A percentile compares a stretch with the other conserved stretches of the same genome.
These are phyloP conservation scores for Leccinum pellstonianum DNA, from an alignment of 768 basidiomycete genomes.

Conservation along the genomic window DNA sequence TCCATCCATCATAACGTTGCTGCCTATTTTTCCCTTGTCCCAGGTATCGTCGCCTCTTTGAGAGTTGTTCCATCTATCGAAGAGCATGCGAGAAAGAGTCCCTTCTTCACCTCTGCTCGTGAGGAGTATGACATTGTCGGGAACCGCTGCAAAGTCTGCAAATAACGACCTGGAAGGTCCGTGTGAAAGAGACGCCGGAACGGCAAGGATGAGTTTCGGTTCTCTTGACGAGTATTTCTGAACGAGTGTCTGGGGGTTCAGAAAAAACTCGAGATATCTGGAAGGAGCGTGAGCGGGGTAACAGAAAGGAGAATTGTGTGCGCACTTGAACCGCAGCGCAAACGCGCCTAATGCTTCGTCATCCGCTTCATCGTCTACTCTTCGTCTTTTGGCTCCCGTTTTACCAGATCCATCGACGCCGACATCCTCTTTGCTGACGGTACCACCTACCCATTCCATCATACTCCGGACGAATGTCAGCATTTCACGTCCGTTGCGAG, in stretches of 20 bases:
- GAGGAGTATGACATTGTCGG: constrained; percentile 85
- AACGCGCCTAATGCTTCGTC: constrained; percentile 85
- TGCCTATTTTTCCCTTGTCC: constrained; percentile 88
- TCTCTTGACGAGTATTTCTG: constrained; percentile 82
- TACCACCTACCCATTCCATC: constrained; percentile 99
- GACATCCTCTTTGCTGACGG: constrained; percentile 88
- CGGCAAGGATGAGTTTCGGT: constrained; percentile 91
- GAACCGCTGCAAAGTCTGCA: constrained; percentile 76
- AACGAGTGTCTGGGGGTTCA: constrained; percentile 74
- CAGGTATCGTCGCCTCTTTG: constrained; percentile 83
- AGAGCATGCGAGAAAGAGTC: constrained; percentile 75
- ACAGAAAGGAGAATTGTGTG: background rate
- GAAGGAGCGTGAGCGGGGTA: constrained; percentile 3
- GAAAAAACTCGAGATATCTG: constrained; percentile 92
- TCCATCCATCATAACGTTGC: constrained; percentile 79
- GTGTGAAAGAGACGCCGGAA: constrained; percentile 90
- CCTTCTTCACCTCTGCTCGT: constrained; percentile 78
- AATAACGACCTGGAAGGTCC: constrained; percentile 89
- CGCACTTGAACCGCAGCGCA: constrained; percentile 85
- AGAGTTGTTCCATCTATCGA: constrained; percentile 80
- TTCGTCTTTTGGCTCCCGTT: constrained; percentile 50
- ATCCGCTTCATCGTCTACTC: constrained; percentile 68
- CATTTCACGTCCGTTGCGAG: constrained; percentile 90
- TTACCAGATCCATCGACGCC: constrained; percentile 69
- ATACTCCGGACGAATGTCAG: constrained; percentile 90